These are phyloP conservation scores for Verticillium longisporum DNA, from an alignment of 2,329 filamentous ascomycete species.

Conservation along the genomic window DNA sequence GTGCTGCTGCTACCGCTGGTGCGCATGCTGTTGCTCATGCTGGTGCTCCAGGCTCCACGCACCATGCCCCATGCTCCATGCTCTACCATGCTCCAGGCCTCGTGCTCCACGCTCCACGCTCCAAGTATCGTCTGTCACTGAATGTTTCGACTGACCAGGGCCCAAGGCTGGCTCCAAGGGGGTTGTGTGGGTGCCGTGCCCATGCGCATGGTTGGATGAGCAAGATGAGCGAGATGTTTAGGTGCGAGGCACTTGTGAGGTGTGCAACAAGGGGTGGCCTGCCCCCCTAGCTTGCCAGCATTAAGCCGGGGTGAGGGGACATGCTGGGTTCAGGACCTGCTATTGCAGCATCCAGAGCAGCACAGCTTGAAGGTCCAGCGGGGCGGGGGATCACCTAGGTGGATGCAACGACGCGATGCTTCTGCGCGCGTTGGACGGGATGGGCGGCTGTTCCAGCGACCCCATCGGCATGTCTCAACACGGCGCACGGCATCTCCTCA, in stretches of 20 bases:
- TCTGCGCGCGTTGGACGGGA: background rate
- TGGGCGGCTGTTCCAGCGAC: background rate
- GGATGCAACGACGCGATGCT: background rate
- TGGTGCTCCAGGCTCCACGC: too few species aligned
- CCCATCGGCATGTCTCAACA: background rate
- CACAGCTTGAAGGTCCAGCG: background rate
- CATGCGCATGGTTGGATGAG: background rate
- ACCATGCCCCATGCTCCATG: background rate
- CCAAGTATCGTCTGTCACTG: background rate
- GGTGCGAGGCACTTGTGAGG: background rate
- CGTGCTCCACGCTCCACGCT: too few species aligned
- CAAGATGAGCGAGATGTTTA: background rate
- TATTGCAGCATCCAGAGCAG: background rate
- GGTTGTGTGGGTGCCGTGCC: background rate
- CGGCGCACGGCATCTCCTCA: background rate
- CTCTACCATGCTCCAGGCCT: background rate
- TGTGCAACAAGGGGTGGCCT: background rate
- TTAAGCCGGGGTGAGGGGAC: background rate
- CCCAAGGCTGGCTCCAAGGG: background rate
- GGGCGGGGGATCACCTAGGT: background rate
- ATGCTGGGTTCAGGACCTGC: background rate
- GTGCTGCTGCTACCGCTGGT: too few species aligned
- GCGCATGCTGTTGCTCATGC: too few species aligned
- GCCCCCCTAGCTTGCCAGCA: background rate
- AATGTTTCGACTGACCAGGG: background rate